phyloP scores from a whole-genome alignment of 495 filamentous ascomycete genomes.

The Pseudomonodictys pantanalensis region DNA sequence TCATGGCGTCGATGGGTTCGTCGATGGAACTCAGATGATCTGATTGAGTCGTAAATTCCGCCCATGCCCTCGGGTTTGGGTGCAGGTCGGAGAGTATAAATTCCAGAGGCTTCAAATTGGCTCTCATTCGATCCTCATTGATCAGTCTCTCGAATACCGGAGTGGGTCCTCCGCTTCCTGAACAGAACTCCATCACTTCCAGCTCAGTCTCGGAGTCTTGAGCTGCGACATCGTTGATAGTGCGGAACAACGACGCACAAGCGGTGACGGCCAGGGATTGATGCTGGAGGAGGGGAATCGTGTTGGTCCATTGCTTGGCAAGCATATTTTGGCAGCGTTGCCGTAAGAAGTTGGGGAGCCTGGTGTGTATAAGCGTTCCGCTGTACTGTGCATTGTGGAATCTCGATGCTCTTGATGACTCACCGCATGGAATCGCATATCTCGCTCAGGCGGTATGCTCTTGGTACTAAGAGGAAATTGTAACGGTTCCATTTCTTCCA shows the following conservation, averaged over 20 bases:
- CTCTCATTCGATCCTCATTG: conserved; percentile 29
- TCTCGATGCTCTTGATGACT: no score
- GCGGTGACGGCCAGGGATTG: conserved; percentile 35
- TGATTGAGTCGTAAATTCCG: conserved; percentile 47
- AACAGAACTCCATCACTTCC: conserved; percentile 66
- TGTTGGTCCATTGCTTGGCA: conserved; percentile 38
- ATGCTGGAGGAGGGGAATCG: conserved; percentile 33
- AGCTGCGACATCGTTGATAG: conserved; percentile 21
- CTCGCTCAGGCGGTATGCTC: no score
- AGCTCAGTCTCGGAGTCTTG: conserved; percentile 14
- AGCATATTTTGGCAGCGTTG: conserved; percentile 27
- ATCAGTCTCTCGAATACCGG: conserved; percentile 36
- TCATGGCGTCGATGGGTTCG: conserved; percentile 59
- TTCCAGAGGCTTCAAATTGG: conserved; percentile 43
- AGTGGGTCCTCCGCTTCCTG: conserved; percentile 58
- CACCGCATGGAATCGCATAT: no score
- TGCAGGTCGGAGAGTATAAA: conserved; percentile 71
- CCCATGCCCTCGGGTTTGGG: conserved; percentile 64
- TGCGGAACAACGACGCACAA: conserved; percentile 13
- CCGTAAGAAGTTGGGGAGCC: no score
- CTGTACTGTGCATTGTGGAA: no score
- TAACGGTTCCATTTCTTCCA: no score
- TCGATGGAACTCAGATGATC: conserved; percentile 56
- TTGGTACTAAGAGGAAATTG: no score
- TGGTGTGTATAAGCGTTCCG: no score